Base-by-base conservation (phyloP, 2,329 filamentous ascomycete species). In the Zalaria sp. region DNA sequence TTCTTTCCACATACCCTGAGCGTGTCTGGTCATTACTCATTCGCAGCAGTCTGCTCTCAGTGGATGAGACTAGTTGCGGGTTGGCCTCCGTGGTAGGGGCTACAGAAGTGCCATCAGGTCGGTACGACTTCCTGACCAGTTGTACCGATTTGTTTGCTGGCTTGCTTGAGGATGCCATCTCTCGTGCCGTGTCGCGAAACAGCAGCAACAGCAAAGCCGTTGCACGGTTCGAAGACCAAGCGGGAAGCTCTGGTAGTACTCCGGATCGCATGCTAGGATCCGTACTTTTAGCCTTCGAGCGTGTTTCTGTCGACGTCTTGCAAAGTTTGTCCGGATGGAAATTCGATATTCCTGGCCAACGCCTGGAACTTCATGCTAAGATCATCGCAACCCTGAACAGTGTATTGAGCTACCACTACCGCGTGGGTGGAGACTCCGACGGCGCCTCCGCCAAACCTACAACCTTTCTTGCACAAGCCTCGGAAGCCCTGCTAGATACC, bases 11-110 rank as follows among this genome's bases (percentile, higher is more conserved):
- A n/a, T 76, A 81, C 40, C 89, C 91, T 0, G 83, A 82, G 43
- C 73, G 88, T 45, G 79, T 94, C 4, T 96, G 91, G 88, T 87
- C 89, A 3, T 84, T 89, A 57, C 72, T 98, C 52, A 77, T 81
- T 3, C 78, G 85, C 43, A 93, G 85, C 57, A 77, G 80, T 47
- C 67, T 98, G 11, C 69, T 98, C 37, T 82, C 83, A 50, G 75
- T 79, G 4, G 80, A 86, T 49, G 79, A 83, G 6, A 80, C 79
- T 47, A 79, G 79, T 9, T 84, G 86, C 7, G 79, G 82, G 46
- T 71, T 98, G 46, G 76, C 80, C 34, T 77, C 77, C 39, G 79
- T 96, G 40, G 75, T 93, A 3, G 83, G 83, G n/a, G 80, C 77
- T 25, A 75, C 87, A 3, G 91, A 98, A 55, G 73, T 93, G 43